These are phyloP conservation scores for Alternaria alternata DNA, from an alignment of 2,329 filamentous ascomycete genomes.

Conservation along the genomic window DNA sequence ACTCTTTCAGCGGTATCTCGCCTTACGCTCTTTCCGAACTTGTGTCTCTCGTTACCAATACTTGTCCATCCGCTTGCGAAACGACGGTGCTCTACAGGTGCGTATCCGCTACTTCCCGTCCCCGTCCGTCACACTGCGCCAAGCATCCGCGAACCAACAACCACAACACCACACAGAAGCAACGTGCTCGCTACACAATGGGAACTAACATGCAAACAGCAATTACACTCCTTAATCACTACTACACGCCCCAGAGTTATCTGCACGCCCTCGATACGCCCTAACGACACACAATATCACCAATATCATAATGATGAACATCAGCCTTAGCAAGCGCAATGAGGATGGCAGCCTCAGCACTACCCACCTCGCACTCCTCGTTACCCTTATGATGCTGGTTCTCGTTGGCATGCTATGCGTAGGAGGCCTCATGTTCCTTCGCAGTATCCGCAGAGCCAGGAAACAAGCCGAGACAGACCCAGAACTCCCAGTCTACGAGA, in stretches of 20 bases:
- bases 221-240: constrained; percentile 39
- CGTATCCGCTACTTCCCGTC: constrained; percentile 29
- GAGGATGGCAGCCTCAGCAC: constrained; percentile 61
- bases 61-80: constrained; percentile 14
- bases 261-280: constrained; percentile 33
- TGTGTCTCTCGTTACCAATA: constrained; percentile 34
- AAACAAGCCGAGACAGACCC: constrained; percentile 58
- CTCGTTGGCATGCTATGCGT: constrained; percentile 75
- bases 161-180: constrained; percentile 25
- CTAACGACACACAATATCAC: constrained; percentile 27
- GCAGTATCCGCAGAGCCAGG: constrained; percentile 65
- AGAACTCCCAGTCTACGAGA: constrained; percentile 73
- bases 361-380: constrained; percentile 77
- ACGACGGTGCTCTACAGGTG: constrained; percentile 36
- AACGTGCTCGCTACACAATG: constrained; percentile 8
- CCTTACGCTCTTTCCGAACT: constrained; percentile 51
- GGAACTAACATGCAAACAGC: constrained; percentile 35
- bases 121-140: constrained; percentile 27
- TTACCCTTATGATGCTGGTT: constrained; percentile 79
- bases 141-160: constrained; percentile 16
- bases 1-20: constrained; percentile 69
- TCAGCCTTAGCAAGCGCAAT: constrained; percentile 61
- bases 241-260: constrained; percentile 22
- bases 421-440: constrained; percentile 74
- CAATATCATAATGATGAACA: constrained; percentile 50